Evolutionary conservation across 1,284 basidiomycete species (phyloP).

Genomic region (Tremellales sp.): DNA sequence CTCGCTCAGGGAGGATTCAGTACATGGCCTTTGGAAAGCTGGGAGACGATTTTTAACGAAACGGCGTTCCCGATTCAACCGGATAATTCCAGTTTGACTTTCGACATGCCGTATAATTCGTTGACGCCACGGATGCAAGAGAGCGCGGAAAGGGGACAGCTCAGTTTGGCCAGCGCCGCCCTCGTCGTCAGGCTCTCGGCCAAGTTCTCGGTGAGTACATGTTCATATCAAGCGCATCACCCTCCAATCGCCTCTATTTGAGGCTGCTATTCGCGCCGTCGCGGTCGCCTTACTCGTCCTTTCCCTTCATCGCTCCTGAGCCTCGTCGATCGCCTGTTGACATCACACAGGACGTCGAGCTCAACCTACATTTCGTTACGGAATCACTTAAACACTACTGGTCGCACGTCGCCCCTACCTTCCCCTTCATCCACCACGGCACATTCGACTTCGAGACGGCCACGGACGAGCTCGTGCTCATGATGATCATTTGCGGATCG

Average conservation of each 20-base stretch:
- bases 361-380: slow-evolving; percentile 17
- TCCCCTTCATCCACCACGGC: slow-evolving; percentile 39
- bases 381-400: slow-evolving; percentile 30
- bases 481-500: slow-evolving; percentile 36
- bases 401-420: slow-evolving; percentile 31
- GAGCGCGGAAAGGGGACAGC: slow-evolving; percentile 10
- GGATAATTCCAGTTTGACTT: background rate
- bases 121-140: slow-evolving; percentile 17
- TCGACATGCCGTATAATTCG: slow-evolving; percentile 14
- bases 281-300: no score
- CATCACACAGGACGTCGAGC: slow-evolving; percentile 14
- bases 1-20: background rate
- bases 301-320: background rate
- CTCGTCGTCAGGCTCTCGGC: background rate
- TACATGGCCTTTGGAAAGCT: background rate
- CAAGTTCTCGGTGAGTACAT: slow-evolving; percentile 21
- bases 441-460: slow-evolving; percentile 33
- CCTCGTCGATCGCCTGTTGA: no score
- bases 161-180: slow-evolving; percentile 6
- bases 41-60: slow-evolving; percentile 2
- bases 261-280: no score
- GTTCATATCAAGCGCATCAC: no score
- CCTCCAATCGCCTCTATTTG: no score
- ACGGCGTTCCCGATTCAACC: background rate
- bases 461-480: slow-evolving; percentile 29